Evolutionary conservation across 2,329 filamentous ascomycete species (phyloP).

Genomic region (Colletotrichum euphorbiae): DNA sequence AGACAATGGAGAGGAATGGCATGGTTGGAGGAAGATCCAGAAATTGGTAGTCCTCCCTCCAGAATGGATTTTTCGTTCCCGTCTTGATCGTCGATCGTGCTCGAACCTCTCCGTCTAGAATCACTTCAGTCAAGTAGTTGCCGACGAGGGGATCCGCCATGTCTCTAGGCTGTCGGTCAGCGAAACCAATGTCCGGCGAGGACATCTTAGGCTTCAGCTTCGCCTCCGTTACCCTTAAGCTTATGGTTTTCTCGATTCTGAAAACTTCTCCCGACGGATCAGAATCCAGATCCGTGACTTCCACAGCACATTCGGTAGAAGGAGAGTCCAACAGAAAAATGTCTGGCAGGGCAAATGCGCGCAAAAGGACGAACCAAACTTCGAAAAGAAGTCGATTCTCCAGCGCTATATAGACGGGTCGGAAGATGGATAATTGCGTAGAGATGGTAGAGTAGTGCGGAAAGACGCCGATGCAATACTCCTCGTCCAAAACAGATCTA

Average conservation of each 20-base stretch:
- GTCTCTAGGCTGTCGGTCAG: slow-evolving; percentile 50
- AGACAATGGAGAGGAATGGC: slow-evolving; percentile 75
- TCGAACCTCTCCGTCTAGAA: slow-evolving; percentile 82
- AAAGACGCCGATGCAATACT: slow-evolving; percentile 95
- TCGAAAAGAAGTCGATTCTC: slow-evolving; percentile 93
- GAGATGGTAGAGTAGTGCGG: slow-evolving; percentile 87
- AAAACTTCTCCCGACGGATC: slow-evolving; percentile 65
- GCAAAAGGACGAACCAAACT: slow-evolving; percentile 93
- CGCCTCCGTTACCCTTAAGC: slow-evolving; percentile 70
- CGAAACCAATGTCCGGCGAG: slow-evolving; percentile 34
- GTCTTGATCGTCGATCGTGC: slow-evolving; percentile 79
- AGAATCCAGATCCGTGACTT: slow-evolving; percentile 52
- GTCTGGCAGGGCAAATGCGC: slow-evolving; percentile 92
- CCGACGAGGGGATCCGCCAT: slow-evolving; percentile 62
- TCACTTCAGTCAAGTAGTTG: slow-evolving; percentile 83
- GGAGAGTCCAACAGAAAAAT: slow-evolving; percentile 76
- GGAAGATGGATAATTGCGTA: slow-evolving; percentile 78
- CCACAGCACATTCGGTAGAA: slow-evolving; percentile 54
- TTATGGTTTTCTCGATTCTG: slow-evolving; percentile 71
- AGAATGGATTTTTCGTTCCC: slow-evolving; percentile 80
- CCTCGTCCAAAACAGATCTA: slow-evolving; percentile 88
- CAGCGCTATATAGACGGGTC: slow-evolving; percentile 89
- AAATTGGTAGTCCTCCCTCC: slow-evolving; percentile 85
- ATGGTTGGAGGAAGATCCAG: slow-evolving; percentile 76
- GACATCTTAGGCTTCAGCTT: slow-evolving; percentile 62